Evolutionary conservation across 176 grass and related monocot genomes (phyloP), one percentile per base, ranked within the genome.

Genomic region (Bromus sterilis): DNA sequence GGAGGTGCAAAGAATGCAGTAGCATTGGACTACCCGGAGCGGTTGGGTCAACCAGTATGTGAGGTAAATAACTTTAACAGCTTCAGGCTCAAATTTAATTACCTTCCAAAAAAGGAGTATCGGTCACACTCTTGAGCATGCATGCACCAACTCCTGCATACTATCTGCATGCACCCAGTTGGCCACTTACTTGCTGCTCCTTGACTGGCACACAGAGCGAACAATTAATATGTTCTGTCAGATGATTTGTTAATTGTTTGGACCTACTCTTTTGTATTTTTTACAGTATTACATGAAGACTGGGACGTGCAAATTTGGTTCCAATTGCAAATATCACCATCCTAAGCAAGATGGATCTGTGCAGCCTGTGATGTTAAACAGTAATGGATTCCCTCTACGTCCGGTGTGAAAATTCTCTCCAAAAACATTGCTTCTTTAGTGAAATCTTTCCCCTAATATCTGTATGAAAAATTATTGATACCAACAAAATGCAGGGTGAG

Each of bases 321-420:
- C 91, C 56, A 90, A 88, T 55, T 99, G 96, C 86, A 99, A 99
- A 84, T 95, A 95, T 86, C 86, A 93, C 82, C 96, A 99, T 79
- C 96, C 96, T 34, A 93, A 91, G 77, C 93, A 95, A 88, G 89
- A 81, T 84, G 86, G 82, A 40, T 78, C 84, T 43, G 65, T 89
- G 21, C 88, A 83, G 53, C 87, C 89, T 76, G 77, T 87, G 77
- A 68, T 90, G 31, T 80, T 99, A 84, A 99, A 99, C 81, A 92
- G 81, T 64, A 75, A 36, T 88, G 93, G 93, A 84, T 93, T 89
- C 59, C 96, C 96, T 49, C 77, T 93, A 56, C 89, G 96, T 15
- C 86, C 6, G 82, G 93, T 95, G 63, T 73, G 83, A 63, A 86
- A 84, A 29, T 78, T 90, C 74, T 80, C 61, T 76, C 55, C 14